Evolutionary conservation across 345 rosid species (phyloP).

Genomic region (Lepidium africanum): DNA sequence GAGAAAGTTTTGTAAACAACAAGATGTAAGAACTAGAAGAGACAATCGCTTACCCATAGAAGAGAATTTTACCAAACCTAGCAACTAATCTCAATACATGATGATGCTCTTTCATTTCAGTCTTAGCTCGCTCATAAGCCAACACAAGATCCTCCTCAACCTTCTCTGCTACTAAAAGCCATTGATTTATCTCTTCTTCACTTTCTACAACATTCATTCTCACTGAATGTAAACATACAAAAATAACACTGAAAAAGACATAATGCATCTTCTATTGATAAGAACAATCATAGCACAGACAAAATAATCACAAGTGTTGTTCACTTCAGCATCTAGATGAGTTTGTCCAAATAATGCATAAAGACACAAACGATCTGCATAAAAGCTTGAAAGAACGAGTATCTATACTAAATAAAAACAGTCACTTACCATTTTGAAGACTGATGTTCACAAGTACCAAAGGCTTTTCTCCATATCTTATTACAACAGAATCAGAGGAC

Average conservation of each 20-base stretch:
- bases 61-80: conserved; percentile 48
- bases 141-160: conserved; percentile 39
- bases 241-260: too few species aligned
- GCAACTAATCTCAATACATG: conserved; percentile 37
- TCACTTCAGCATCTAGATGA: background rate
- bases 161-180: conserved; percentile 40
- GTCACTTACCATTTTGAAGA: background rate
- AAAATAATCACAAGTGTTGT: background rate
- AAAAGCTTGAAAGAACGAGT: too few species aligned
- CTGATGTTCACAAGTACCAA: conserved; percentile 29
- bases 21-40: conserved; percentile 6
- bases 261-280: too few species aligned
- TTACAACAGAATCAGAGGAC: conserved; percentile 27
- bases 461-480: conserved; percentile 27
- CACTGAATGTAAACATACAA: background rate
- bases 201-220: conserved; percentile 14
- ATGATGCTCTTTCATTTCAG: conserved; percentile 3
- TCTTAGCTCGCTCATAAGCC: conserved; percentile 32
- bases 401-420: too few species aligned
- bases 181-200: conserved; percentile 25
- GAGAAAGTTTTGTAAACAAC: background rate
- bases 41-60: conserved; percentile 35
- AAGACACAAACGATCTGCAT: background rate
- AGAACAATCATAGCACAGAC: too few species aligned
- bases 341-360: background rate